Evolutionary conservation across 2,329 filamentous ascomycete genomes (phyloP), one percentile per base, ranked within the genome.

Genomic region (Beauveria medogensis): DNA sequence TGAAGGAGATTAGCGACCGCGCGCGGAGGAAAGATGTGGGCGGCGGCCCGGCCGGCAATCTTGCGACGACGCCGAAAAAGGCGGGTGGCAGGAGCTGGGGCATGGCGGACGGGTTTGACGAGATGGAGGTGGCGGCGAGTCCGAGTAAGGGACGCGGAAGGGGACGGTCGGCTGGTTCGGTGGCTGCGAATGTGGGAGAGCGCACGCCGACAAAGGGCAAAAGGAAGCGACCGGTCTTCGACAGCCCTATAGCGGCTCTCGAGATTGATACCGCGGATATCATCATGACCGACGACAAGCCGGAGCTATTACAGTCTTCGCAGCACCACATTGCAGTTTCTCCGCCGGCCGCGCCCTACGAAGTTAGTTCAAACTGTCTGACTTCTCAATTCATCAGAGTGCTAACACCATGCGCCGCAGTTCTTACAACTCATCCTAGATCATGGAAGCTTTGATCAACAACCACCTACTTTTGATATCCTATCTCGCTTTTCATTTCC

Each of bases 21-120:
- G 77, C 56, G 8, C 80, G 75, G 65, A 71, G 82, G 60, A 82
- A 77, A 67, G 80, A 79, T 18, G 50, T 57, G 5, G 63, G 60
- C 28, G 61, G 55, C 24, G 61, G 55, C 22, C 37, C 65, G 10
- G 67, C 66, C 3, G 67, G 67, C 4, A 75, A 70, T 57, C 74
- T 75, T 0, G 69, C 74, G 0, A 80, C 77, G 1, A 90, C 88
- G 0, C 86, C 87, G 2, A 89, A 80, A 68, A 87, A 84, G 70
- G 69, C 74, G 5, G 60, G 60, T 5, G 60, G 1, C 72, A 78
- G 30, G 85, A 81, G 69, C 1, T 82, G 82, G 73, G 78, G 81
- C 1, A 76, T 89, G 55, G 82, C 88, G 1, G 90, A 94, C 72
- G 90, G 90, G 0, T 94, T 94, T 67, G 89, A 92, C 63, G 85